Base-by-base conservation (phyloP, 106 monocot genomes). In the Dioscorea alata region DNA sequence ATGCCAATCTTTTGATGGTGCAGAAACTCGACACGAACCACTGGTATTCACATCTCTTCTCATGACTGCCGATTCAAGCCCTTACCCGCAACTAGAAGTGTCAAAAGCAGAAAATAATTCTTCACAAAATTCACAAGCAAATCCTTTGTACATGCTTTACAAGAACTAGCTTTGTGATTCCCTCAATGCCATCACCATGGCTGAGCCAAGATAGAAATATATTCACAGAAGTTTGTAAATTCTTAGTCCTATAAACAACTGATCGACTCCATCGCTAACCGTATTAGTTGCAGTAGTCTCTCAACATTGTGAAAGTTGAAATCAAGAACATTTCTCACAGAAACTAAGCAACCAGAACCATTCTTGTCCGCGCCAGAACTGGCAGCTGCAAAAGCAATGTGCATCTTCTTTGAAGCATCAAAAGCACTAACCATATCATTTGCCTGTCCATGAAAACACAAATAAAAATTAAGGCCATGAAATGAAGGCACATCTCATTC, bases 291-390 rank as follows among this genome's bases (percentile, higher is more conserved):
- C 64, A 90, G 52, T 17, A 90, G 59, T 42, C 74, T 83, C 56
- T 80, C 80, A 0, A 90, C 78, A 73, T 90, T 82, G 48, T 85
- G 82, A 52, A 75, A 90, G 66, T 76, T 83, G 54, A 90, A 90
- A 80, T 90, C 77, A 63, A 90, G 83, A 67, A 75, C 89, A 49
- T 69, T 66, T 56, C 71, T 83, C 51, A 80, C 69, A 31, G 85
- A 83, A 71, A 68, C 53, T 25, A 83, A 16, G 4, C 77, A 61
- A 49, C 82, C 77, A 65, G 21, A 68, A 31, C 49, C 63, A 23
- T 74, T 58, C 66, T 82, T 81, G 28, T 61, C 82, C 53, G 76
- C 18, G 56, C 33, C 60, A 2, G 52, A 57, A 71, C 58, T 64
- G 69, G 85, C 80, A 59, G 65, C 80, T 33, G 76, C 85, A 63